Evolutionary conservation across 257 asterid species (phyloP).

Genomic region (Solanum paucissectum): DNA sequence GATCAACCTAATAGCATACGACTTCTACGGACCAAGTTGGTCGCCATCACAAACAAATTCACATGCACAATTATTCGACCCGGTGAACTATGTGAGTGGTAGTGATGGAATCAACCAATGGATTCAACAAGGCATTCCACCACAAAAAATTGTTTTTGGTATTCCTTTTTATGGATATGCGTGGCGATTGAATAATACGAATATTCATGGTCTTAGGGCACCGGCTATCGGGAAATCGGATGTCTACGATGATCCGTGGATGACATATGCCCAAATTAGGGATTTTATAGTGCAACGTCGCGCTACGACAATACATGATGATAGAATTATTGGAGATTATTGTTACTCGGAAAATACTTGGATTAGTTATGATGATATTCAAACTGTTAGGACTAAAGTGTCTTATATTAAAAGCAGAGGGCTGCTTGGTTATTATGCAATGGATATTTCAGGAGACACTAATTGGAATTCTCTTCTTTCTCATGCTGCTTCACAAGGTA

Average conservation of each 20-base stretch:
- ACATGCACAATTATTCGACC: background rate
- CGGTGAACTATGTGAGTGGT: background rate
- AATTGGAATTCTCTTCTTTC: slow-evolving; percentile 8
- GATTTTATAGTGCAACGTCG: background rate
- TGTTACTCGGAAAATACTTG: slow-evolving; percentile 33
- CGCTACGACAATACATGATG: slow-evolving; percentile 1
- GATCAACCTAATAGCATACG: background rate
- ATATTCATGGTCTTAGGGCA: background rate
- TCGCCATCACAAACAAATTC: background rate
- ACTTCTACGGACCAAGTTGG: background rate
- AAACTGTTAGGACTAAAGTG: slow-evolving; percentile 24
- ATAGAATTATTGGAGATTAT: slow-evolving; percentile 23
- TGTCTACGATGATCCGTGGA: background rate
- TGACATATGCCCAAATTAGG: background rate
- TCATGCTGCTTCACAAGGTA: slow-evolving; percentile 3
- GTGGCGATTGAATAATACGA: background rate
- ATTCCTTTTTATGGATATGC: background rate
- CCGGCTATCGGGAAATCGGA: background rate
- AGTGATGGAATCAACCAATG: background rate
- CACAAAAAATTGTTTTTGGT: background rate
- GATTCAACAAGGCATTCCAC: background rate
- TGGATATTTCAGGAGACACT: background rate
- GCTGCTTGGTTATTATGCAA: slow-evolving; percentile 22
- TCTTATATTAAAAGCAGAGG: slow-evolving; percentile 25
- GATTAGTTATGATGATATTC: slow-evolving; percentile 38